Conservation (phyloP, 176 grass and related monocot genomes). For the Dendrocalamus sinicus region DNA sequence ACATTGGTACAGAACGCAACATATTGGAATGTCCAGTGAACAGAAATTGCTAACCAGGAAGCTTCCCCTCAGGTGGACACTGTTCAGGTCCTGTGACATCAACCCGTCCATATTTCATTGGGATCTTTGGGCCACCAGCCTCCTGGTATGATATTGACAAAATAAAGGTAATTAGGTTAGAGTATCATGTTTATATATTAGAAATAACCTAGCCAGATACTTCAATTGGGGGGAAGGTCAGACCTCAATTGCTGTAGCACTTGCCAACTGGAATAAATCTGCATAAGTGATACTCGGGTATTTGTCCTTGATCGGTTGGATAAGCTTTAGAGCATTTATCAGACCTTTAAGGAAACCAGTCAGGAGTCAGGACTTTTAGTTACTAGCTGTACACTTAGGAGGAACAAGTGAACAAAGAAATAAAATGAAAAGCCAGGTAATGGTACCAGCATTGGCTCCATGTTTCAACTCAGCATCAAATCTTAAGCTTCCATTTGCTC, state of each 20-base stretch:
- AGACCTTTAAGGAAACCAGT: conserved; percentile 57
- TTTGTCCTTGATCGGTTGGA: conserved; percentile 90
- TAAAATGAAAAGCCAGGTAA: conserved; percentile 32
- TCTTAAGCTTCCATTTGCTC: conserved; percentile 94
- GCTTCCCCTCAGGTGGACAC: conserved; percentile 89
- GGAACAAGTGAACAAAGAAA: conserved; percentile 37
- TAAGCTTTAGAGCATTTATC: conserved; percentile 89
- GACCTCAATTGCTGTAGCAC: conserved; percentile 97
- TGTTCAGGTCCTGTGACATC: conserved; percentile 95
- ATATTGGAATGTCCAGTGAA: background rate
- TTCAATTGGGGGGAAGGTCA: conserved; percentile 21
- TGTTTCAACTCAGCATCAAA: conserved; percentile 94
- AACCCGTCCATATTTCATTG: conserved; percentile 86
- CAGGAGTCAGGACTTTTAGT: conserved; percentile 18
- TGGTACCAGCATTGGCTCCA: conserved; percentile 95
- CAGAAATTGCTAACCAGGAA: conserved; percentile 77
- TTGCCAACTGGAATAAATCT: conserved; percentile 96
- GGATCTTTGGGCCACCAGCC: conserved; percentile 90
- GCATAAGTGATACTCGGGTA: conserved; percentile 73
- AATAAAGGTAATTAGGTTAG: background rate
- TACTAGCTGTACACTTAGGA: background rate
- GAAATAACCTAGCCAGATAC: conserved; percentile 29
- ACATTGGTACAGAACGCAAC: background rate
- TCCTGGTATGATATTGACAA: conserved; percentile 60
- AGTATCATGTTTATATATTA: conserved; percentile 5